A percentile compares a stretch with the other conserved stretches of the same genome.
Evolutionary conservation across 257 asterid genomes (phyloP).

Genomic region (Dorcoceras hygrometricum): DNA sequence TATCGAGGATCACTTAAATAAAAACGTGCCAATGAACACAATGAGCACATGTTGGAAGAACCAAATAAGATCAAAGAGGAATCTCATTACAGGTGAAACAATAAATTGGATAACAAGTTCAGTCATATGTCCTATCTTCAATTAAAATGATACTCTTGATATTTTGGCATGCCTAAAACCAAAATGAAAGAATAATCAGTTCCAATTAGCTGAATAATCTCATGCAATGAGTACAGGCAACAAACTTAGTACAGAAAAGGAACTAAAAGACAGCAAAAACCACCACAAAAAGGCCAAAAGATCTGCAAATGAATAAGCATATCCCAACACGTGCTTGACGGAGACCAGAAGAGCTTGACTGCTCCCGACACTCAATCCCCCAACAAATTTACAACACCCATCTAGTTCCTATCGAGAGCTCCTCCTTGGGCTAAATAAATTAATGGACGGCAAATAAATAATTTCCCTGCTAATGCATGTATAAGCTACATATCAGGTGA

Average conservation of each 20-base stretch:
- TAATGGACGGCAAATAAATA: not conserved
- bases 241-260: too few species aligned
- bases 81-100: not conserved
- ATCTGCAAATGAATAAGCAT: not conserved
- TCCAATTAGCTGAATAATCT: not conserved
- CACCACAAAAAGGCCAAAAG: not conserved
- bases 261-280: too few species aligned
- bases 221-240: too few species aligned
- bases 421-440: not conserved
- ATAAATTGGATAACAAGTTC: not conserved
- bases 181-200: not conserved
- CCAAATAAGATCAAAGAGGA: not conserved
- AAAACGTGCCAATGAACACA: constrained; percentile 1
- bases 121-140: not conserved
- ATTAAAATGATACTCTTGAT: not conserved
- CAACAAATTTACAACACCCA: too few species aligned
- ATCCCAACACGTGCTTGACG: not conserved
- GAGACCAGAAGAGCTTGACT: not conserved
- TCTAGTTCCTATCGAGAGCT: not conserved
- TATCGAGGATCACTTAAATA: not conserved
- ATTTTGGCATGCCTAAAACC: not conserved
- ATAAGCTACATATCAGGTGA: not conserved
- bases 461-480: not conserved
- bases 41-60: not conserved
- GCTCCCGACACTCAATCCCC: too few species aligned